Base-by-base conservation (phyloP, 2,329 filamentous ascomycete species). In the Trematosphaeria pertusa region DNA sequence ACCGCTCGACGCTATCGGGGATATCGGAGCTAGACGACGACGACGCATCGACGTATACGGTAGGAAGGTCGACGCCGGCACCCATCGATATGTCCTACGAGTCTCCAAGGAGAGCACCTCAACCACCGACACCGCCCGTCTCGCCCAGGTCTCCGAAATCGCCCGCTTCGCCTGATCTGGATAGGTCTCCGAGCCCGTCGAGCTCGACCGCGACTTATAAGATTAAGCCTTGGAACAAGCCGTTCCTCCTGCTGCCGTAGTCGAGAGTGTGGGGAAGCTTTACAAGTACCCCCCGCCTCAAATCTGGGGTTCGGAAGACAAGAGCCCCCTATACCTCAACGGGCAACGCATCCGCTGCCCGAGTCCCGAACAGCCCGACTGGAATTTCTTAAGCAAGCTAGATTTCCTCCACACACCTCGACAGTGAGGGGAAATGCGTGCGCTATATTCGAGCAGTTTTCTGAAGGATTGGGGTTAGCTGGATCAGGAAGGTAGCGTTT, bases 161-260 rank as follows among this genome's bases (percentile, higher is more conserved):
- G 12, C 48, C 54, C 11, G 32, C 31, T 14, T 46, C 38, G 14
- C 21, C 37, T 2, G 46, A 49, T 17, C 28, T 26, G 10, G 48
- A 48, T 7, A 52, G 46, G 30, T 45, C 50, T n/a, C 26, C 40
- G 1, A 65, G 59, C 30, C 50, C 61, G 9, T 56, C 55, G 1
- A 56, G 51, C 40, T 37, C 45, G 11, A 52, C 35, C 5, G 49
- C 48, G 37, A 37, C 46, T n/a, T 34, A 42, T 12, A 61, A 58
- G 43, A 37, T 53, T 32, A 65, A 62, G 39, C 57, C 56, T 1
- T 70, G 67, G 67, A 65, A 52, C 35, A 69, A 66, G 34, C 64
- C 67, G 1, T 62, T 66, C 40, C 49, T 68, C 32, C 43, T 62
- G 20, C 46, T 69, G 40, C 66, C 67, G 12, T 71, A 65, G 26